phyloP scores from a whole-genome alignment of 805 yeast genomes.

The Lachancea cidri region DNA sequence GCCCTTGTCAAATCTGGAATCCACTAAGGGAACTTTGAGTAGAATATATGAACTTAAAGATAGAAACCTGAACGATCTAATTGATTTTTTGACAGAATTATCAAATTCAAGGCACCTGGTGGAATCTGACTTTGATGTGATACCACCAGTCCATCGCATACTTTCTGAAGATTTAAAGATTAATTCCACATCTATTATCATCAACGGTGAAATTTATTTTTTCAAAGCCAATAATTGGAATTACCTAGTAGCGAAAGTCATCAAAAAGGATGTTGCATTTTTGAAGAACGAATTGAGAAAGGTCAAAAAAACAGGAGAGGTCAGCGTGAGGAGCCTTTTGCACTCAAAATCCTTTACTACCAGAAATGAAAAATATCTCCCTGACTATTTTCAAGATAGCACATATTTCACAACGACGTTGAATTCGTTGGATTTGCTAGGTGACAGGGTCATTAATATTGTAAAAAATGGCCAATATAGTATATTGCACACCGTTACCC shows the following conservation, averaged over 20 bases:
- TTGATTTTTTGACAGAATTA: conserved; percentile 18
- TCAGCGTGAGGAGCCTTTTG: conserved; percentile 24
- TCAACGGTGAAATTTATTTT: conserved; percentile 65
- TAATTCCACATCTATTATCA: conserved; percentile 48
- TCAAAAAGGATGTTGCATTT: conserved; percentile 45
- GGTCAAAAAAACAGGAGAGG: conserved; percentile 7
- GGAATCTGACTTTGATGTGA: conserved; percentile 12
- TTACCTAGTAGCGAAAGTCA: conserved; percentile 45
- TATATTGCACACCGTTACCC: conserved; percentile 40
- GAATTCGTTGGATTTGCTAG: conserved; percentile 15
- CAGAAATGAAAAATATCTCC: conserved; percentile 49
- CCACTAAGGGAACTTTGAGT: conserved; percentile 16
- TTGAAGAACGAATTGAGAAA: conserved; percentile 20
- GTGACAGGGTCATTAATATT: conserved; percentile 22
- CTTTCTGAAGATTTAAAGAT: conserved; percentile 36
- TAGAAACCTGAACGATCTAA: conserved; percentile 10
- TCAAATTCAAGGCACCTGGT: conserved; percentile 9
- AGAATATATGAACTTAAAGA: conserved; percentile 25
- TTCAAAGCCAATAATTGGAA: conserved; percentile 51
- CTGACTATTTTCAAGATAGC: conserved; percentile 37
- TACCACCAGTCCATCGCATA: conserved; percentile 26
- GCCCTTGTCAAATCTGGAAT: conserved; percentile 39
- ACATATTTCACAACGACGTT: conserved; percentile 30
- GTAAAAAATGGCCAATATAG: conserved; percentile 18
- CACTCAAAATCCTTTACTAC: conserved; percentile 27